phyloP scores from a whole-genome alignment of 169 alveolate species.

The Eimeria acervulina region DNA sequence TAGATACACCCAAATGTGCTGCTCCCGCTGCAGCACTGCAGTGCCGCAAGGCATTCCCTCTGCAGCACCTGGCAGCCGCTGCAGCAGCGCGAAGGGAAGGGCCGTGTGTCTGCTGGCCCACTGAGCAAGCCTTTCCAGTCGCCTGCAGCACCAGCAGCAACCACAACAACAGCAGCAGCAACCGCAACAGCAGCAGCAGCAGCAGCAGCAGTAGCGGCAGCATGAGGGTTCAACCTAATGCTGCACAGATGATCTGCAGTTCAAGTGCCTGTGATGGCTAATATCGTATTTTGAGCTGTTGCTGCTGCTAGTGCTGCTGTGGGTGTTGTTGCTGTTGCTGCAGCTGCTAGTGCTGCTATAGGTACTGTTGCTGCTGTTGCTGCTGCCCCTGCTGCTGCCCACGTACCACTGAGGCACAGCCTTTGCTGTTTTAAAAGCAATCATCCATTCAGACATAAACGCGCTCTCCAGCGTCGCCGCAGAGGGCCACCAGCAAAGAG shows the following conservation, averaged over 20 bases:
- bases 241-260: neutral
- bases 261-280: neutral
- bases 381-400: slow-evolving; percentile 4
- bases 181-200: neutral
- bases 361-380: neutral
- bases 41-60: slow-evolving; percentile 62
- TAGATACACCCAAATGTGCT: slow-evolving; percentile 21
- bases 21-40: slow-evolving; percentile 70
- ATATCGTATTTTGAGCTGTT: neutral
- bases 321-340: neutral
- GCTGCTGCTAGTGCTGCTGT: neutral
- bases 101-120: slow-evolving; percentile 49
- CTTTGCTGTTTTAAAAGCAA: neutral
- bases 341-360: neutral
- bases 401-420: slow-evolving; percentile 35
- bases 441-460: slow-evolving; percentile 32
- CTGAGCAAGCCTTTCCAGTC: slow-evolving; percentile 12
- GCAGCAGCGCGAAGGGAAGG: slow-evolving; percentile 62
- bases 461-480: slow-evolving; percentile 61
- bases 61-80: slow-evolving; percentile 46
- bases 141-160: slow-evolving; percentile 55
- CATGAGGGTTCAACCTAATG: neutral
- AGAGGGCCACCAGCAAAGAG: slow-evolving; percentile 51
- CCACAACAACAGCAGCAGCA: neutral
- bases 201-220: slow-evolving; percentile 15